Conservation (phyloP, 352 stramenopile genomes). For the Phytophthora fragariaefolia region DNA sequence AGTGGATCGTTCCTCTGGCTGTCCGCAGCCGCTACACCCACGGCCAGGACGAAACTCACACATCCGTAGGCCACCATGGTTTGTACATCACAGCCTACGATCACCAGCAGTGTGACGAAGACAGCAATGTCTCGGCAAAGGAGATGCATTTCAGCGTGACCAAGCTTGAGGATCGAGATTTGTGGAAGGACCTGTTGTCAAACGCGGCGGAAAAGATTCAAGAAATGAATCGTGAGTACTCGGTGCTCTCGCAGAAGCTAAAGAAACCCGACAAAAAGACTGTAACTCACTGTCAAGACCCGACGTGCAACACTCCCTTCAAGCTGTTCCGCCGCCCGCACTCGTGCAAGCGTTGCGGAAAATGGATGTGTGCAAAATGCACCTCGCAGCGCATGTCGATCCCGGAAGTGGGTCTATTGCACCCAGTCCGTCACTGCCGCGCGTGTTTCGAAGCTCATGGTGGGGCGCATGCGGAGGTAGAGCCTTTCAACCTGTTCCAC, state of each 20-base stretch:
- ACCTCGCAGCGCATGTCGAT: conserved; percentile 83
- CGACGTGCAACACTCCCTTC: conserved; percentile 70
- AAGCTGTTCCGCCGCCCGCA: conserved; percentile 87
- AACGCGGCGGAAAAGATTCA: conserved; percentile 69
- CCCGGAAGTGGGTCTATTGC: conserved; percentile 77
- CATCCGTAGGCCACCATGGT: conserved; percentile 84
- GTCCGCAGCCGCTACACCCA: conserved; percentile 83
- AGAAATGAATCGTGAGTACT: conserved; percentile 73
- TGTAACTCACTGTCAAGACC: conserved; percentile 79
- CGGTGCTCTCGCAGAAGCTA: conserved; percentile 60
- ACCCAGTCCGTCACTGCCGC: conserved; percentile 82
- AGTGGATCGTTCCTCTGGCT: conserved; percentile 85
- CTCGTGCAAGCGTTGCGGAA: conserved; percentile 85
- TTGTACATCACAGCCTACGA: conserved; percentile 85
- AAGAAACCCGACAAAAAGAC: conserved; percentile 89
- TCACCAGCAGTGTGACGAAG: conserved; percentile 64
- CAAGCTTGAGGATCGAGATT: conserved; percentile 83
- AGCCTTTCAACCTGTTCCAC: conserved; percentile 75
- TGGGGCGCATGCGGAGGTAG: conserved; percentile 65
- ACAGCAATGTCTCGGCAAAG: conserved; percentile 56
- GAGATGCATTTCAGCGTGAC: conserved; percentile 88
- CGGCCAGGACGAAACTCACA: conserved; percentile 84
- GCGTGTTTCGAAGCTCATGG: conserved; percentile 77
- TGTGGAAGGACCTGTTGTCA: conserved; percentile 79
- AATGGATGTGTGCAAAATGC: conserved; percentile 89